Evolutionary conservation across 2,329 filamentous ascomycete species (phyloP), one percentile per base, ranked within the genome.

Genomic region (Colletotrichum shisoi): DNA sequence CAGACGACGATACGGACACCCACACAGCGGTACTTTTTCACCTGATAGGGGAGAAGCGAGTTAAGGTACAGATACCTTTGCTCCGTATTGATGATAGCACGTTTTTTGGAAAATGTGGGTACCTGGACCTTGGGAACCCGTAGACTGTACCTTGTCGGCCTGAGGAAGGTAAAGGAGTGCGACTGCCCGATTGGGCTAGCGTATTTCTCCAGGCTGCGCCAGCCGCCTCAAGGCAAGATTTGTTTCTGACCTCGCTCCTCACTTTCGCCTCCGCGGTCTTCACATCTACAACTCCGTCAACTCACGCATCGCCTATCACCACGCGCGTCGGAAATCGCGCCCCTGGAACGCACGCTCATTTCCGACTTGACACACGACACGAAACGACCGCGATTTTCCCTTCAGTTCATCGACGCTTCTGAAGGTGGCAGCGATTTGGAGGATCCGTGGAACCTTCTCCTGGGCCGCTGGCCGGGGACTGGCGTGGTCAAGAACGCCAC

Each of bases 261-360:
- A 73, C 75, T 75, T 77, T 78, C 76, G 74, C 76, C 75, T 80
- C 56, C 75, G 78, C 77, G 79, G 76, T 76, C 75, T 77, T 77
- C 74, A 73, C 71, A 57, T 67, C 62, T 44, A 70, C 63, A 69
- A 54, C 69, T 53, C 68, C 57, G 57, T 62, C 63, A 70, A 68
- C 64, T 65, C 57, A 72, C 71, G 71, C 73, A 73, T 77, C 75
- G 69, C 73, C 34, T 79, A 84, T 82, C 81, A 79, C 77, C 78
- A 80, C 81, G 81, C 85, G 84, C 82, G 82, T 83, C 83, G 79
- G 78, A 77, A 79, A 81, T 80, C 80, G 79, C 77, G 78, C 78
- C 73, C 73, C 70, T 69, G 70, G 72, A 72, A 71, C 72, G 73
- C 69, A 70, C 66, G 72, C 74, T 74, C 73, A 63, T 68, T 65